Evolutionary conservation across 768 basidiomycete species (phyloP).

Genomic region (Rhizopogon vinicolor): DNA sequence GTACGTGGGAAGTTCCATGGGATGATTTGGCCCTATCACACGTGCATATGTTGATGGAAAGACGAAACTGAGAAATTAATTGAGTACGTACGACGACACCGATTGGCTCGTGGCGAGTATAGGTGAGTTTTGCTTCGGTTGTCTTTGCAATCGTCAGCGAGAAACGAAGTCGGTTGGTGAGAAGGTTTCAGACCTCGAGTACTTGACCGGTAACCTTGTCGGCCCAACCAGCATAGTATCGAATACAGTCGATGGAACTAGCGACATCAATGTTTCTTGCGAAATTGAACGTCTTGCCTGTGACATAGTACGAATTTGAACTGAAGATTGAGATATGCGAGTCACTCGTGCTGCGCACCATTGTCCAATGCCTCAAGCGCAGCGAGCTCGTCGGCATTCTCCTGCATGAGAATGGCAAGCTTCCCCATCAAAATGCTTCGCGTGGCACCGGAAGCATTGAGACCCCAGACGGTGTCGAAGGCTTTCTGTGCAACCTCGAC

Average conservation of each 20-base stretch:
- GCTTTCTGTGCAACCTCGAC: conserved; percentile 64
- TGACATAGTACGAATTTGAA: not conserved
- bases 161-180: not conserved
- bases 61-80: not conserved
- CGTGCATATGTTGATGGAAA: not conserved
- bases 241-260: conserved; percentile 45
- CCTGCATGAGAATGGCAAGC: conserved; percentile 62
- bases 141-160: conserved; percentile 17
- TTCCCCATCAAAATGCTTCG: conserved; percentile 57
- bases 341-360: conserved; percentile 30
- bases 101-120: conserved; percentile 66
- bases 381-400: conserved; percentile 57
- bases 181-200: conserved; percentile 41
- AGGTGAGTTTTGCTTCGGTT: conserved; percentile 47
- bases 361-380: conserved; percentile 74
- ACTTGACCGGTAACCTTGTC: conserved; percentile 80
- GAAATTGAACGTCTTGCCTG: conserved; percentile 51
- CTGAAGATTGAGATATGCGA: too few species aligned
- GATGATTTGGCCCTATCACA: conserved; percentile 43
- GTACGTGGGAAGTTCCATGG: conserved; percentile 63
- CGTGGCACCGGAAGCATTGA: conserved; percentile 46
- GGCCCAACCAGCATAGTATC: conserved; percentile 89
- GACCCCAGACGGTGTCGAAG: conserved; percentile 63
- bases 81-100: conserved; percentile 38
- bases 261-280: conserved; percentile 49